Conservation (phyloP, 148 eudicot species). For the Cornus controversa region DNA sequence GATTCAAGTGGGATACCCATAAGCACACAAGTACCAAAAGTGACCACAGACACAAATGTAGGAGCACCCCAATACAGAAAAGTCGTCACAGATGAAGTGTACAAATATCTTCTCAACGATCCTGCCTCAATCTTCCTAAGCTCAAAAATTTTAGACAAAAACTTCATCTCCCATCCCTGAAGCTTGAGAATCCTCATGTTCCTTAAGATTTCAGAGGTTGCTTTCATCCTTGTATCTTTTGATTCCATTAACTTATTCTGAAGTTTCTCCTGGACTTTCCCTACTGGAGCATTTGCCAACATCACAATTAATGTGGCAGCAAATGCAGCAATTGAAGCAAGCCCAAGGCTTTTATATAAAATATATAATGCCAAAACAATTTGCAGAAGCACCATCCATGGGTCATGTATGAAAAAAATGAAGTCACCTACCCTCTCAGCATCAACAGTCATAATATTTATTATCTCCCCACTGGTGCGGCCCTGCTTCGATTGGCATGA, state of each 20-base stretch:
- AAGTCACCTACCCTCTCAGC: slow-evolving; percentile 48
- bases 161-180: slow-evolving; percentile 61
- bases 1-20: slow-evolving; percentile 54
- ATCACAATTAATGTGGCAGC: slow-evolving; percentile 34
- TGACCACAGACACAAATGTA: slow-evolving; percentile 40
- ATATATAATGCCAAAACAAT: slow-evolving; percentile 41
- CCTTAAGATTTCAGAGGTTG: slow-evolving; percentile 46
- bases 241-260: slow-evolving; percentile 42
- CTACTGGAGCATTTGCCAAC: slow-evolving; percentile 42
- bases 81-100: slow-evolving; percentile 29
- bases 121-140: slow-evolving; percentile 34
- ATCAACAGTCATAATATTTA: slow-evolving; percentile 57
- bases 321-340: slow-evolving; percentile 50
- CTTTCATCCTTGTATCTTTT: slow-evolving; percentile 53
- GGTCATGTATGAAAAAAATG: slow-evolving; percentile 49
- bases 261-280: slow-evolving; percentile 34
- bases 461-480: slow-evolving; percentile 58
- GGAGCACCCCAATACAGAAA: slow-evolving; percentile 55
- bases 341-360: slow-evolving; percentile 46
- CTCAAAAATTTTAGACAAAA: slow-evolving; percentile 46
- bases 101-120: slow-evolving; percentile 44
- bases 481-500: slow-evolving; percentile 55
- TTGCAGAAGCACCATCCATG: slow-evolving; percentile 51
- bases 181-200: slow-evolving; percentile 58
- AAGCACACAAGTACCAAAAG: slow-evolving; percentile 42